Base-by-base conservation (phyloP, 2,329 filamentous ascomycete genomes). In the Lasiodiplodia theobromae region DNA sequence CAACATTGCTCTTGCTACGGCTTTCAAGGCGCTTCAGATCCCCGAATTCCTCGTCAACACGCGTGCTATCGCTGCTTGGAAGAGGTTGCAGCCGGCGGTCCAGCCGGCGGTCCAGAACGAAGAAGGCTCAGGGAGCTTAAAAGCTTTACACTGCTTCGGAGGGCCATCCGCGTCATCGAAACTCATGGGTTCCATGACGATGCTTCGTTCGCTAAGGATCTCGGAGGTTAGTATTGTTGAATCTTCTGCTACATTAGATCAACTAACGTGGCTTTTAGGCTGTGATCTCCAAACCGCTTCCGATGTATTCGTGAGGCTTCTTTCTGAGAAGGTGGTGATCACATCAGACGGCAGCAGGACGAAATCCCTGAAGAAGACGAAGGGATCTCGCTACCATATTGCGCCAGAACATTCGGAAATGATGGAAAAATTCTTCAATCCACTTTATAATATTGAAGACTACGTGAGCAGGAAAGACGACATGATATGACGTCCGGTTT, bases 1-100 rank as follows among this genome's bases (percentile, higher is more conserved):
- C 84, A 86, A 70, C 84, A 86, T 74, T 66, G 79, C 31, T 72
- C 78, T 49, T 86, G 84, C 72, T 84, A 84, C 69, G 84, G 83
- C 5, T 85, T 81, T 70, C 72, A n/a, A 21, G 40, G 44, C 6
- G 58, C 18, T 21, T 63, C 44, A 5, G 58, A 63, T 28, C 40
- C 25, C 5, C 58, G 58, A 37, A 49, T 49, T 14, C 58, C 58
- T 25, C 14, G 12, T 11, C 10, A 63, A 18, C 82, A 86, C 71
- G 77, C 78, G 18, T 86, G 84, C 74, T 85, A 85, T 70, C 72
- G 74, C 37, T 86, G 84, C 69, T 73, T 85, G n/a, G 72, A 82
- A 25, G 71, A 34, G 14, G 44, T 44, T 11, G 58, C 18, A 49
- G 40, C 74, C 69, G 71, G 73, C 11, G 69, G 70, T 23, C 70